These are phyloP conservation scores for Fragilaria crotonensis DNA, from an alignment of 108 stramenopile genomes.

Conservation along the genomic window DNA sequence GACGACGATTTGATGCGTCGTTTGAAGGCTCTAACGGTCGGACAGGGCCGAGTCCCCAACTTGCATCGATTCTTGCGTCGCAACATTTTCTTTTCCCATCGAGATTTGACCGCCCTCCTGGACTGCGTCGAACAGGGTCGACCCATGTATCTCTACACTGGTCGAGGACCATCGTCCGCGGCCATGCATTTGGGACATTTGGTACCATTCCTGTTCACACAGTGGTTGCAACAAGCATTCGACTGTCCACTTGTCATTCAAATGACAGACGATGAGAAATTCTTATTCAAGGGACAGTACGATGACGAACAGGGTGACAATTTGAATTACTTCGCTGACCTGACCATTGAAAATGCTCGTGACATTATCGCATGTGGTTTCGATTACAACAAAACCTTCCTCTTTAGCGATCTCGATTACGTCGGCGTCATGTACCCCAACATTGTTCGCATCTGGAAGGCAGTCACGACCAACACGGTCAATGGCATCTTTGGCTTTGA, in stretches of 20 bases:
- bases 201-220: slow-evolving; percentile 96
- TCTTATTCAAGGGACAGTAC: slow-evolving; percentile 94
- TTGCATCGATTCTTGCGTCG: slow-evolving; percentile 93
- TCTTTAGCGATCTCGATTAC: slow-evolving; percentile 95
- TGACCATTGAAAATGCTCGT: slow-evolving; percentile 96
- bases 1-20: slow-evolving; percentile 50
- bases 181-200: slow-evolving; percentile 98
- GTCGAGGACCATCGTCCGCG: slow-evolving; percentile 92
- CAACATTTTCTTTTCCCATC: slow-evolving; percentile 97
- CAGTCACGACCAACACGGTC: slow-evolving; percentile 89
- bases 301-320: slow-evolving; percentile 74
- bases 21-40: slow-evolving; percentile 65
- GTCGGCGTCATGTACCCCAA: slow-evolving; percentile 96
- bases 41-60: slow-evolving; percentile 70
- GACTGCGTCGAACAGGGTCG: slow-evolving; percentile 54
- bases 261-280: slow-evolving; percentile 99
- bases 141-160: slow-evolving; percentile 97
- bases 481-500: slow-evolving; percentile 97
- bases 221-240: slow-evolving; percentile 95
- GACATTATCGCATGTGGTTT: slow-evolving; percentile 99
- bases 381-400: slow-evolving; percentile 82
- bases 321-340: slow-evolving; percentile 75
- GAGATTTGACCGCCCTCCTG: slow-evolving; percentile 84
- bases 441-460: slow-evolving; percentile 95
- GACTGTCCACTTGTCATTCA: slow-evolving; percentile 96